A percentile compares a stretch with the other conserved stretches of the same genome.
phyloP scores from a whole-genome alignment of 768 basidiomycete genomes.

The Termitomyces sp. region DNA sequence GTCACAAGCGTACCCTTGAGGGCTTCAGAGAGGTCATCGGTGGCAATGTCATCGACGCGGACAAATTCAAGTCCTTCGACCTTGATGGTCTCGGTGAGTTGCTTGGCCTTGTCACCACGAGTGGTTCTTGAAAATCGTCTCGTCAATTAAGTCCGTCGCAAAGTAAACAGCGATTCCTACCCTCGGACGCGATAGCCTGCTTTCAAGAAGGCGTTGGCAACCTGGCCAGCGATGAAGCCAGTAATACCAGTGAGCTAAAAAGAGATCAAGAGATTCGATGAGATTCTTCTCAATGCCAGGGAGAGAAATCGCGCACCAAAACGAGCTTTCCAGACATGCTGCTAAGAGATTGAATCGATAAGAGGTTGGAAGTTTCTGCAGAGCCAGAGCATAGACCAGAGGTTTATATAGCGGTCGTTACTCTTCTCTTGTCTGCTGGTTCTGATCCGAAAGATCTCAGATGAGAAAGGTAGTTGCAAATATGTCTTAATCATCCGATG shows the following conservation, averaged over 20 bases:
- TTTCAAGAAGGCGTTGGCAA: constrained; percentile 31
- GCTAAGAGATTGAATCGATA: constrained; percentile 1
- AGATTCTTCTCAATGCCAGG: neutral
- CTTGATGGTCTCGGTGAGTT: constrained; percentile 22
- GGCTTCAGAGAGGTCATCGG: constrained; percentile 14
- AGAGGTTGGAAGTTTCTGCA: neutral
- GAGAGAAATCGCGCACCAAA: constrained; percentile 14
- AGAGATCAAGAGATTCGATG: neutral
- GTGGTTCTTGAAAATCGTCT: constrained; percentile 26
- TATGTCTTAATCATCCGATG: neutral
- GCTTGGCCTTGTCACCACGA: constrained; percentile 30
- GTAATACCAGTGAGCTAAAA: constrained; percentile 39
- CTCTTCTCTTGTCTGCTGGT: constrained; percentile 1
- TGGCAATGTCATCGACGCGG: constrained; percentile 21
- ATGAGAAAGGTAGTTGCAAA: neutral
- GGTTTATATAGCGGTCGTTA: constrained; percentile 10
- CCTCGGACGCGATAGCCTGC: constrained; percentile 41
- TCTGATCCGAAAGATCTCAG: neutral
- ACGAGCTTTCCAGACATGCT: constrained; percentile 22
- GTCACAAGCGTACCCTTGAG: constrained; percentile 19
- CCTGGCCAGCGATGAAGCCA: constrained; percentile 40
- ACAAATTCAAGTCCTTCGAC: constrained; percentile 29
- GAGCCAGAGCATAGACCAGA: neutral
- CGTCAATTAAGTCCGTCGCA: neutral
- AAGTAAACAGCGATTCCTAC: constrained; percentile 19